Evolutionary conservation across 1,139 yeast genomes (phyloP).

Genomic region (Blastobotrys persicus): DNA sequence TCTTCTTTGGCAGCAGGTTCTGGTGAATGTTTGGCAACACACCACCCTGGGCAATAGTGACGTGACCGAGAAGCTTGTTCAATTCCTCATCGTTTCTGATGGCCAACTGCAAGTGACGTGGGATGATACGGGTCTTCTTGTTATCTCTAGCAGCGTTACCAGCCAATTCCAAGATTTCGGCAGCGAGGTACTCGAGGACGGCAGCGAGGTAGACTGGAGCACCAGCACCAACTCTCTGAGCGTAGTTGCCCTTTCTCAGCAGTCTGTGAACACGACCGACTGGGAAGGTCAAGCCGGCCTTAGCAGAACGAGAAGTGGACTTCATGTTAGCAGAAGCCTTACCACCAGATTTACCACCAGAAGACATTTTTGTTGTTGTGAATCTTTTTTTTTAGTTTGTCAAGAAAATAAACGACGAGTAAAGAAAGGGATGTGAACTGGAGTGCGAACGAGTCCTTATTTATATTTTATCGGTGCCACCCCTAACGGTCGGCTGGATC

Average conservation of each 20-base stretch:
- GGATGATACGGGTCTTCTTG: conserved; percentile 97
- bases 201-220: conserved; percentile 96
- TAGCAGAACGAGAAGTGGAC: conserved; percentile 95
- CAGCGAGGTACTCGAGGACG: conserved; percentile 92
- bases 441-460: conserved; percentile 4
- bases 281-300: conserved; percentile 99
- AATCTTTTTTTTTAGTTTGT: conserved; percentile 29
- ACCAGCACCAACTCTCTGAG: conserved; percentile 99
- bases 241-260: conserved; percentile 96
- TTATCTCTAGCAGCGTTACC: conserved; percentile 99
- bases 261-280: conserved; percentile 99
- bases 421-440: background rate
- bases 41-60: conserved; percentile 97
- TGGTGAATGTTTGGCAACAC: conserved; percentile 93
- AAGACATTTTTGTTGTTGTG: conserved; percentile 64
- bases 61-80: conserved; percentile 90
- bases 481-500: background rate
- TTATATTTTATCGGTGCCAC: conserved; percentile 3
- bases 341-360: conserved; percentile 95
- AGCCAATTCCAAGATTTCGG: conserved; percentile 96
- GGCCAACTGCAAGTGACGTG: conserved; percentile 97
- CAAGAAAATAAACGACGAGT: conserved; percentile 19
- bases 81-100: conserved; percentile 98
- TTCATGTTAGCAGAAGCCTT: conserved; percentile 90
- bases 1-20: conserved; percentile 89